These are phyloP conservation scores for Singerocomus rubriflavus DNA, from an alignment of 1,284 basidiomycete species.

Conservation along the genomic window DNA sequence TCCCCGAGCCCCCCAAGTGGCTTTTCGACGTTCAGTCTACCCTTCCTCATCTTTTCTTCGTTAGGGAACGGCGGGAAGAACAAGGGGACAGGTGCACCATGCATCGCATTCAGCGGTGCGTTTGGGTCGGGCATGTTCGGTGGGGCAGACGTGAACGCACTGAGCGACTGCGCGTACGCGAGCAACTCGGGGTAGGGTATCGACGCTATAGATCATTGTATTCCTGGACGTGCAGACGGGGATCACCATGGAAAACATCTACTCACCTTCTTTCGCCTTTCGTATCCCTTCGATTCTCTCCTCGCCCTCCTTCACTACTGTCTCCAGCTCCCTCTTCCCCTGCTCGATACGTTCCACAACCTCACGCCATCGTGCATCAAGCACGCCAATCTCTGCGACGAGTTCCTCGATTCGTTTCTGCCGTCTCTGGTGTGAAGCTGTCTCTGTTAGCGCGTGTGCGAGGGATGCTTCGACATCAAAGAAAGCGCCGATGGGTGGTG, in stretches of 20 bases:
- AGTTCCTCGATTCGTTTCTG: conserved; percentile 70
- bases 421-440: conserved; percentile 68
- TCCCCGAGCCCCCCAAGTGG: conserved; percentile 74
- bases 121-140: conserved; percentile 71
- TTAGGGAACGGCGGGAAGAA: conserved; percentile 86
- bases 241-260: not conserved
- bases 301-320: conserved; percentile 67
- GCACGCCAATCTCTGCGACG: conserved; percentile 61
- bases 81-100: conserved; percentile 66
- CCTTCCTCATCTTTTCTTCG: conserved; percentile 82
- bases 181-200: conserved; percentile 78
- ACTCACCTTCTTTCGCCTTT: conserved; percentile 64
- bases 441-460: conserved; percentile 59
- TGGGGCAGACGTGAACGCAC: conserved; percentile 79
- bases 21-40: conserved; percentile 71
- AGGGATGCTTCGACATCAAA: conserved; percentile 58
- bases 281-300: conserved; percentile 65
- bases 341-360: conserved; percentile 60
- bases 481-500: conserved; percentile 62
- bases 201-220: conserved; percentile 44
- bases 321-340: conserved; percentile 64
- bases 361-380: conserved; percentile 64
- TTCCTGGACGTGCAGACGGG: conserved; percentile 1
- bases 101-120: conserved; percentile 40
- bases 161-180: conserved; percentile 75